Evolutionary conservation across 176 grass and related monocot species (phyloP).

Genomic region (Bonia amplexicaulis): DNA sequence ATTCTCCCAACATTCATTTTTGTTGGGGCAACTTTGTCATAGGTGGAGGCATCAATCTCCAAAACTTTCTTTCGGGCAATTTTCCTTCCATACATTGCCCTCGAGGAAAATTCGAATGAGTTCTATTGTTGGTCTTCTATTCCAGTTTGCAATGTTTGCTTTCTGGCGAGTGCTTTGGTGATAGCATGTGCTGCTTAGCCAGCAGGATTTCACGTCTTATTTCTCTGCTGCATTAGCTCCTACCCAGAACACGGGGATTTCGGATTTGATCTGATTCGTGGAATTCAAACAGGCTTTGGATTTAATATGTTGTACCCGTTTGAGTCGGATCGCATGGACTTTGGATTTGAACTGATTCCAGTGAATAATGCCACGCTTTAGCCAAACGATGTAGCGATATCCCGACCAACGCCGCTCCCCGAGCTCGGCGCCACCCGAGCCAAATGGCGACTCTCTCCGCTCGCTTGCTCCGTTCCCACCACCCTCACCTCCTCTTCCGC

Average conservation of each 20-base stretch:
- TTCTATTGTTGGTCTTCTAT: background rate
- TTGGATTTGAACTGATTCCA: too few relatives aligned
- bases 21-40: slow-evolving; percentile 28
- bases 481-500: slow-evolving; percentile 2
- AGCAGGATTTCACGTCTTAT: background rate
- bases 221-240: background rate
- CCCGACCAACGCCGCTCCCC: slow-evolving; percentile 5
- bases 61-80: slow-evolving; percentile 37
- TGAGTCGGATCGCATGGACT: too few relatives aligned
- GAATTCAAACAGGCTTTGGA: background rate
- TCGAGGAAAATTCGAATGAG: slow-evolving; percentile 27
- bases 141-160: background rate
- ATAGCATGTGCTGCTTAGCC: background rate
- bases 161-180: background rate
- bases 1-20: slow-evolving; percentile 66
- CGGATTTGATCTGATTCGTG: too few relatives aligned
- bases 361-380: background rate
- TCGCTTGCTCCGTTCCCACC: slow-evolving; percentile 28
- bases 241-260: too few relatives aligned
- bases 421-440: slow-evolving; percentile 28
- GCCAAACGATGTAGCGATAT: background rate
- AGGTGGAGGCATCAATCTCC: slow-evolving; percentile 34
- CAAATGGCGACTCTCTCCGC: slow-evolving; percentile 57
- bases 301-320: background rate
- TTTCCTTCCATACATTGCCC: slow-evolving; percentile 38